Conservation (phyloP, 768 basidiomycete species). For the Boletus rex-veris region DNA sequence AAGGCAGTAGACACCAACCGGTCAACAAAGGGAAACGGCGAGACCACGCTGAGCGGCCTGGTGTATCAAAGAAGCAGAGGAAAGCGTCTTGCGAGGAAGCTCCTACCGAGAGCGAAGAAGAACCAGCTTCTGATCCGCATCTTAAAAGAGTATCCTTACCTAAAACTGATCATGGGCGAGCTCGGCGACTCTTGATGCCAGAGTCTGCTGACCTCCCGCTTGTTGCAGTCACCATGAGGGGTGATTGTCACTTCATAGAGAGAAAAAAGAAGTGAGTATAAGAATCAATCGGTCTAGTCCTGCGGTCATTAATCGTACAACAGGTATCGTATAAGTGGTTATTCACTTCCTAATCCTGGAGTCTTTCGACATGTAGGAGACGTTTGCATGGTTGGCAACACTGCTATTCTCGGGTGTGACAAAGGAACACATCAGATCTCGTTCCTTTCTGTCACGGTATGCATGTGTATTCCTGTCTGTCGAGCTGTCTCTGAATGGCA, state of each 20-base stretch:
- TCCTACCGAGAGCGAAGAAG: constrained; percentile 16
- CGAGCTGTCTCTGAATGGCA: constrained; percentile 21
- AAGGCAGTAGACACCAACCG: not conserved
- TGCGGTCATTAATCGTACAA: constrained; percentile 13
- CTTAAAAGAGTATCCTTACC: constrained; percentile 32
- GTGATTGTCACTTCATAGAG: constrained; percentile 43
- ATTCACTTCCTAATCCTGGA: constrained; percentile 38
- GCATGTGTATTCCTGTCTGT: constrained; percentile 27
- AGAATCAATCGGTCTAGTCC: not conserved
- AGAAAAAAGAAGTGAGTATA: constrained; percentile 28
- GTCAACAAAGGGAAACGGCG: constrained; percentile 13
- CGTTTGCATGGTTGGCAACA: constrained; percentile 41
- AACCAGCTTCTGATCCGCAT: constrained; percentile 18
- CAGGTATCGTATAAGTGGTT: constrained; percentile 36
- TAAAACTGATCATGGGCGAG: constrained; percentile 30
- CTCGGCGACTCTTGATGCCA: constrained; percentile 33
- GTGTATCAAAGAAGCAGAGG: constrained; percentile 8
- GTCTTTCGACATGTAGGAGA: constrained; percentile 43
- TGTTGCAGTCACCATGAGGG: constrained; percentile 44
- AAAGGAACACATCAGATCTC: constrained; percentile 42
- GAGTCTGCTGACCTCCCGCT: constrained; percentile 31
- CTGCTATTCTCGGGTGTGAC: constrained; percentile 42
- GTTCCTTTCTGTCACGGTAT: constrained; percentile 34
- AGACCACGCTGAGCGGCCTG: not conserved
- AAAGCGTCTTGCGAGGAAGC: constrained; percentile 4